A percentile compares a stretch with the other conserved stretches of the same genome.
These are phyloP conservation scores for Populus tomentosa DNA, from an alignment of 441 rosid genomes.

Conservation along the genomic window DNA sequence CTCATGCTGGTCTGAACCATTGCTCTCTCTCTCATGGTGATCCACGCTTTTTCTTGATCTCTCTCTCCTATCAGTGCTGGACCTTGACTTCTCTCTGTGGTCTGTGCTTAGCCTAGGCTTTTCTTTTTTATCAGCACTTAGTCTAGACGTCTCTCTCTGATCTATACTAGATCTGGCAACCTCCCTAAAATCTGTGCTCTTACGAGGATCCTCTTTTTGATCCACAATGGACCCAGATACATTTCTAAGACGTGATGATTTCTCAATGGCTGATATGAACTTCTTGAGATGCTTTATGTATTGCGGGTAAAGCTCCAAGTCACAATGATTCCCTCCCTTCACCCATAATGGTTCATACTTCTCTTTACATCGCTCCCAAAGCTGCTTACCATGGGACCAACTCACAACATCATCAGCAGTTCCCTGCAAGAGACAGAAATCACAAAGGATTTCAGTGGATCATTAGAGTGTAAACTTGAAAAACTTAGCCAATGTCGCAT, in stretches of 20 bases:
- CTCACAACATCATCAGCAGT: constrained; percentile 88
- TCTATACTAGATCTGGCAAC: constrained; percentile 36
- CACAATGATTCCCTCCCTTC: constrained; percentile 91
- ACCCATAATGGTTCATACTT: constrained; percentile 92
- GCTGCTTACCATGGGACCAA: constrained; percentile 89
- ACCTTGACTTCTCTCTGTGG: constrained; percentile 52
- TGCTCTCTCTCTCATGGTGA: constrained; percentile 31
- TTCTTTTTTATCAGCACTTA: constrained; percentile 48
- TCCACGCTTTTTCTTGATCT: constrained; percentile 47
- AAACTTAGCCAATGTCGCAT: background rate
- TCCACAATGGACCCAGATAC: constrained; percentile 30
- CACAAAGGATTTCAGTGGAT: background rate
- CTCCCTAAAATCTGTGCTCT: constrained; percentile 67
- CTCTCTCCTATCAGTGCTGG: constrained; percentile 53
- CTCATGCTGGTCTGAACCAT: constrained; percentile 44
- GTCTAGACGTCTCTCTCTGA: constrained; percentile 51
- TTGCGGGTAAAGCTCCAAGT: constrained; percentile 78
- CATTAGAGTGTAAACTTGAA: background rate
- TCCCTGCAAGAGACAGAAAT: constrained; percentile 50
- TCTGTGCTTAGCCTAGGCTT: constrained; percentile 47
- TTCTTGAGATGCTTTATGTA: constrained; percentile 84
- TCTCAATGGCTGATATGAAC: constrained; percentile 74
- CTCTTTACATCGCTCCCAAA: constrained; percentile 83
- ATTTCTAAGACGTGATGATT: constrained; percentile 36
- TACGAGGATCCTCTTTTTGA: constrained; percentile 44